phyloP scores from a whole-genome alignment of 306 rosid species.

The Betula pendula region DNA sequence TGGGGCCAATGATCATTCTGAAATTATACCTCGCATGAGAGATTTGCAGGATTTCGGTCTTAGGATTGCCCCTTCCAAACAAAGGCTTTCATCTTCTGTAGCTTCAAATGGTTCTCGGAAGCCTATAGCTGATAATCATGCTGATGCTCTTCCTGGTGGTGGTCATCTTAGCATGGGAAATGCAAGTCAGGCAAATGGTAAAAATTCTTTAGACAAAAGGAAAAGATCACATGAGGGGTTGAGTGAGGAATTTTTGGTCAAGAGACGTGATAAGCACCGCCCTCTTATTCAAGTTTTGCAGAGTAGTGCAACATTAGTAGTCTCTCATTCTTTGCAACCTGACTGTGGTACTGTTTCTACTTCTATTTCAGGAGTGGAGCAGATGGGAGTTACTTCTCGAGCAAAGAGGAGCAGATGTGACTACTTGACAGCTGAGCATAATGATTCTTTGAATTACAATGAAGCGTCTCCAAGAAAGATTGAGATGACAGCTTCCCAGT shows the following conservation, averaged over 20 bases:
- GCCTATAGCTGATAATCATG: conserved; percentile 43
- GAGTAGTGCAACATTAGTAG: conserved; percentile 34
- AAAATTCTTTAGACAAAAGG: conserved; percentile 33
- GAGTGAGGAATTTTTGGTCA: conserved; percentile 31
- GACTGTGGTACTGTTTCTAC: conserved; percentile 39
- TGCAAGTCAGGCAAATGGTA: conserved; percentile 38
- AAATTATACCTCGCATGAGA: conserved; percentile 52
- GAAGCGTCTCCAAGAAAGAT: conserved; percentile 48
- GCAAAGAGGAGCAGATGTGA: conserved; percentile 70
- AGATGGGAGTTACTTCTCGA: conserved; percentile 44
- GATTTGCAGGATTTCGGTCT: conserved; percentile 71
- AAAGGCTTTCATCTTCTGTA: conserved; percentile 41
- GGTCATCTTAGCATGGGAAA: conserved; percentile 40
- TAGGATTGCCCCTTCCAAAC: conserved; percentile 42
- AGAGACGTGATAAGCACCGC: conserved; percentile 24
- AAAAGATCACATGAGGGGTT: conserved; percentile 32
- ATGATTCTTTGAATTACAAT: conserved; percentile 73
- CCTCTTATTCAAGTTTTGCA: conserved; percentile 37
- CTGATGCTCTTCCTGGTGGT: conserved; percentile 34
- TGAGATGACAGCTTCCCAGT: conserved; percentile 56
- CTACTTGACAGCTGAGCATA: conserved; percentile 67
- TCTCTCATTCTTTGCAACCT: conserved; percentile 33
- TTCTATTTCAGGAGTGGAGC: conserved; percentile 61
- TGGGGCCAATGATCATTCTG: conserved; percentile 52
- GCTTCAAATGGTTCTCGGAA: conserved; percentile 48